Evolutionary conservation across 768 basidiomycete species (phyloP), one percentile per base, ranked within the genome.

Genomic region (Mycena vulgaris): DNA sequence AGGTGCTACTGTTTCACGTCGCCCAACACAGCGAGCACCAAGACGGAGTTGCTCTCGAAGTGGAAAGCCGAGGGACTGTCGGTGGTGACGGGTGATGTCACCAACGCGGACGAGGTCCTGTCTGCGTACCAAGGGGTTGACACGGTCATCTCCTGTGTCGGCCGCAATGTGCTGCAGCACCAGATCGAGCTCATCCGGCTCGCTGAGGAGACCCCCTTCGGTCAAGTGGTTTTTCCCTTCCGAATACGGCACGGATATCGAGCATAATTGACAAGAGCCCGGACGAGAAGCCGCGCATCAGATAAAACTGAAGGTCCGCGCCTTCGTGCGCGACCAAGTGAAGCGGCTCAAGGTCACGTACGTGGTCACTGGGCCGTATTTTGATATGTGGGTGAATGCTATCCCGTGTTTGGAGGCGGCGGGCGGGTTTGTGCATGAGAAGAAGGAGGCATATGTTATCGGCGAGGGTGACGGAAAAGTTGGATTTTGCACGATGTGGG

Each of bases 291-390:
- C 59, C 59, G 45, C n/a, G n/a, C 59, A 61, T 21, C 59, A 61
- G 31, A 23, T 61, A 14, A 61, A 61, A 30, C 59, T 61, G 10
- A 35, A 33, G 30, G 59, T 61, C 11, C 59, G 59, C 59, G n/a
- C 21, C 21, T 61, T n/a, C 11, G 59, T 61, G 28, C 42, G 59
- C 45, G 59, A 61, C 21, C 30, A 61, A 8, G 45, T 61, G 14
- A 48, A 47, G 42, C 31, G 59, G 45, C 21, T 61, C 21, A 47
- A 48, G 59, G 59, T 61, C 45, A 61, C 59, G 16, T 61, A 61
- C 17, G 45, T 61, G 45, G 59, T 61, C n/a, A 61, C 59, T n/a
- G 59, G 59, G 45, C 59, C 59, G 59, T 61, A 61, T 21, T 61
- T 61, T n/a, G 59, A 61, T 35, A 61, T 48, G 45, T 61, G 59